Conservation (phyloP, 2,329 filamentous ascomycete species). For the Coccinonectria pachysandricola region DNA sequence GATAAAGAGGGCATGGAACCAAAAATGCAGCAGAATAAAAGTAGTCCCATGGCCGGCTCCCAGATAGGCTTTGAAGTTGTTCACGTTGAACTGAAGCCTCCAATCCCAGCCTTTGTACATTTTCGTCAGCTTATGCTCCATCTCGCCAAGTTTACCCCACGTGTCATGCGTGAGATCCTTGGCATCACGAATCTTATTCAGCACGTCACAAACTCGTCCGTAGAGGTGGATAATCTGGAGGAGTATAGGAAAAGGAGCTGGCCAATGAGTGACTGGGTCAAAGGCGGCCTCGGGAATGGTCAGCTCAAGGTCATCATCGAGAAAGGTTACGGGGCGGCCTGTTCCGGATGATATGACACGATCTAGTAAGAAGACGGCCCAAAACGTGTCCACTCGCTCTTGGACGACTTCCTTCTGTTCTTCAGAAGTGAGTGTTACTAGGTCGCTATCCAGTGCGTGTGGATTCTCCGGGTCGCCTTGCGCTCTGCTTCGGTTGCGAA, state of each 20-base stretch:
- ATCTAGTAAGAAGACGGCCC: constrained; percentile 82
- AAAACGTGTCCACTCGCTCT: constrained; percentile 78
- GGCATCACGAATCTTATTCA: constrained; percentile 69
- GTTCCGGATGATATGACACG: constrained; percentile 81
- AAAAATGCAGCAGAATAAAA: constrained; percentile 78
- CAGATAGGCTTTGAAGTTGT: constrained; percentile 79
- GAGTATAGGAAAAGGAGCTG: constrained; percentile 68
- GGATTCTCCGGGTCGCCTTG: constrained; percentile 27
- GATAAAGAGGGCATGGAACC: constrained; percentile 82
- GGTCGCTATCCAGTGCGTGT: no score
- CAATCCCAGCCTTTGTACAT: constrained; percentile 64
- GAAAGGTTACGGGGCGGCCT: constrained; percentile 71
- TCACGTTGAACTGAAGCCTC: constrained; percentile 70
- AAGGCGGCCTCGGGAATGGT: constrained; percentile 47
- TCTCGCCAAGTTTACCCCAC: constrained; percentile 58
- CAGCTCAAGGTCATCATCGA: constrained; percentile 77
- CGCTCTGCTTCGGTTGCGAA: constrained; percentile 32
- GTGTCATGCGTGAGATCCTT: constrained; percentile 68
- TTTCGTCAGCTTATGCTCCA: constrained; percentile 69
- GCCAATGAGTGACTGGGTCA: constrained; percentile 54
- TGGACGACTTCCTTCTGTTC: constrained; percentile 62
- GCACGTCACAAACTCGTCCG: constrained; percentile 69
- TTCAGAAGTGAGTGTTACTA: no score
- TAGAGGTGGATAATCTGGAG: constrained; percentile 81
- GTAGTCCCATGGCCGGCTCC: constrained; percentile 73